phyloP scores from a whole-genome alignment of 2,329 filamentous ascomycete species.

The Exophiala sp. region DNA sequence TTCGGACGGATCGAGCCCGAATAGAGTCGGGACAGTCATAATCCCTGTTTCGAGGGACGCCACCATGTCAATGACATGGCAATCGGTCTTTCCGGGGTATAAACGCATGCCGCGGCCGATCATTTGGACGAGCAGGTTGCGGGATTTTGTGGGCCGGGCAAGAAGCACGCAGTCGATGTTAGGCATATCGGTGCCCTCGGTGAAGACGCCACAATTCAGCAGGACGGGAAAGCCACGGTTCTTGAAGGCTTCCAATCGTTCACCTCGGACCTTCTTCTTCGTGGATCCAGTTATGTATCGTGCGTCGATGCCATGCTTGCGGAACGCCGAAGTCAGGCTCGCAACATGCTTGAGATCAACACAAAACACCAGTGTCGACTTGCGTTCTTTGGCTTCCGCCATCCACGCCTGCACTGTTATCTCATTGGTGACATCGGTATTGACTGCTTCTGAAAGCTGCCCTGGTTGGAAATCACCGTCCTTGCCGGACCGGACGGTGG shows the following conservation, averaged over 20 bases:
- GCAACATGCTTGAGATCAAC: constrained; percentile 80
- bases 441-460: constrained; percentile 76
- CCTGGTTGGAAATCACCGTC: constrained; percentile 73
- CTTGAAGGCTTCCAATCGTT: constrained; percentile 70
- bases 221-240: constrained; percentile 74
- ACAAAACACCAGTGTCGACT: constrained; percentile 89
- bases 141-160: constrained; percentile 79
- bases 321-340: constrained; percentile 69
- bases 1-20: constrained; percentile 80
- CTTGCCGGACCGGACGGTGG: constrained; percentile 56
- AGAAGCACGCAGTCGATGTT: constrained; percentile 92
- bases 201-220: constrained; percentile 93
- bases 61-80: constrained; percentile 95
- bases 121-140: constrained; percentile 96
- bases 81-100: constrained; percentile 72
- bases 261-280: constrained; percentile 58
- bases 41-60: constrained; percentile 77
- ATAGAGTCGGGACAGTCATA: constrained; percentile 83
- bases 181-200: constrained; percentile 94
- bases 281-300: constrained; percentile 82
- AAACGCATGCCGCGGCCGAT: constrained; percentile 89
- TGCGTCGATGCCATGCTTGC: constrained; percentile 71
- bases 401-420: constrained; percentile 83
- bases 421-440: constrained; percentile 73
- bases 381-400: constrained; percentile 62